A percentile compares a stretch with the other conserved stretches of the same genome.
These are phyloP conservation scores for Canariomyces notabilis DNA, from an alignment of 2,329 filamentous ascomycete species.

Conservation along the genomic window DNA sequence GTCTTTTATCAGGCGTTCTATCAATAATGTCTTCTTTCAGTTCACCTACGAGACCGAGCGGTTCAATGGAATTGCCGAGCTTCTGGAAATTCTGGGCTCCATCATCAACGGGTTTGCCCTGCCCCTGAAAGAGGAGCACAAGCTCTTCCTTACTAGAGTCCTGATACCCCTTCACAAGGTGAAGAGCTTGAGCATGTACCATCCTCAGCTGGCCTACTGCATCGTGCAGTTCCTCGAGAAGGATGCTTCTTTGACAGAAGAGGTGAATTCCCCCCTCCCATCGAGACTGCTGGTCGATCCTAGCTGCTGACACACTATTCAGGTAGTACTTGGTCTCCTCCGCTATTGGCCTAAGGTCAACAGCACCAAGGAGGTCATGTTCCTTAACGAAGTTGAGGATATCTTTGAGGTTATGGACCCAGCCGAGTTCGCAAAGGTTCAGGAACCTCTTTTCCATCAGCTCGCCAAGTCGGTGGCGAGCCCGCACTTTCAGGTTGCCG, in stretches of 20 bases:
- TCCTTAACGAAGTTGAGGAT: constrained; percentile 96
- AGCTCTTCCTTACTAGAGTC: constrained; percentile 91
- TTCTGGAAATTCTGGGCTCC: constrained; percentile 92
- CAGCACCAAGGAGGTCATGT: constrained; percentile 99
- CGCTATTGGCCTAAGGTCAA: constrained; percentile 99
- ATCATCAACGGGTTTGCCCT: constrained; percentile 99
- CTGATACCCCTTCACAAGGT: constrained; percentile 94
- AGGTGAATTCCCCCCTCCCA: constrained; percentile 62
- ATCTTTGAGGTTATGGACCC: constrained; percentile 99
- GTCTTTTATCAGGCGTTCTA: constrained; percentile 94
- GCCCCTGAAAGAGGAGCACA: constrained; percentile 96
- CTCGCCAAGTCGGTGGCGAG: constrained; percentile 96
- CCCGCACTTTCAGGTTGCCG: constrained; percentile 97
- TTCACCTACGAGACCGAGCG: constrained; percentile 98
- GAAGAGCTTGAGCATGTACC: constrained; percentile 99
- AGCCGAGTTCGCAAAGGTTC: constrained; percentile 95
- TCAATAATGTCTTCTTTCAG: constrained; percentile 99
- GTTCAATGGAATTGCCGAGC: constrained; percentile 96
- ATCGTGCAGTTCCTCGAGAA: constrained; percentile 99
- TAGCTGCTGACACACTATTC: not conserved
- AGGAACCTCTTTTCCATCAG: constrained; percentile 95
- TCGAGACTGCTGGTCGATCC: not conserved
- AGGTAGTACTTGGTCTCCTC: constrained; percentile 90
- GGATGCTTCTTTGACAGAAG: constrained; percentile 93
- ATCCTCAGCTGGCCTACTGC: constrained; percentile 95